phyloP scores from a whole-genome alignment of 345 rosid species.

The Dimocarpus longan region DNA sequence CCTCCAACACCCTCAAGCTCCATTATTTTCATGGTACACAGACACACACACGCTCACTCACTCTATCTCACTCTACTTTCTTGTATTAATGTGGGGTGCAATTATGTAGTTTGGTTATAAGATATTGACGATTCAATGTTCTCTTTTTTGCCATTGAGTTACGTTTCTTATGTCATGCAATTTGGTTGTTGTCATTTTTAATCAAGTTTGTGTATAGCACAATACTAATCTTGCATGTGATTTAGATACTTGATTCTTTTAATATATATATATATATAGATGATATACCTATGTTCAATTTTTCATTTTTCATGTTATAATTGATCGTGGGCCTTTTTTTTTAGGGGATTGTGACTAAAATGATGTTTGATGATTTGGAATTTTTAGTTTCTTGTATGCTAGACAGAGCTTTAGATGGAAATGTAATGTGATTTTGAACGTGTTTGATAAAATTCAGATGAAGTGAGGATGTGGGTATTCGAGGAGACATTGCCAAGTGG shows the following conservation, averaged over 20 bases:
- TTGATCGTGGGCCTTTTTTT: not conserved
- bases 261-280: no score
- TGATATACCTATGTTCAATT: not conserved
- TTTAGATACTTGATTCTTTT: not conserved
- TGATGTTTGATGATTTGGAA: not conserved
- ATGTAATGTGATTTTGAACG: not conserved
- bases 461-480: conserved; percentile 98
- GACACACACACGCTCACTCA: no score
- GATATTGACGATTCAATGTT: no score
- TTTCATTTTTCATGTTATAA: not conserved
- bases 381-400: not conserved
- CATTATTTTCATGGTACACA: conserved; percentile 70
- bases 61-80: no score
- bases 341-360: not conserved
- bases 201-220: not conserved
- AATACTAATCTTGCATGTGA: not conserved
- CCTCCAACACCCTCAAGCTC: conserved; percentile 77
- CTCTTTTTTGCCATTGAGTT: not conserved
- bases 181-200: not conserved
- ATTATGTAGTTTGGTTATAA: not conserved
- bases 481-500: conserved; percentile 89
- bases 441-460: conserved; percentile 58
- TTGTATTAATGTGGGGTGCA: not conserved
- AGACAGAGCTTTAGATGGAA: conserved; percentile 11
- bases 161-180: not conserved